A percentile compares a stretch with the other conserved stretches of the same genome.
These are phyloP conservation scores for Tricholoma furcatifolium DNA, from an alignment of 768 basidiomycete genomes.

Conservation along the genomic window DNA sequence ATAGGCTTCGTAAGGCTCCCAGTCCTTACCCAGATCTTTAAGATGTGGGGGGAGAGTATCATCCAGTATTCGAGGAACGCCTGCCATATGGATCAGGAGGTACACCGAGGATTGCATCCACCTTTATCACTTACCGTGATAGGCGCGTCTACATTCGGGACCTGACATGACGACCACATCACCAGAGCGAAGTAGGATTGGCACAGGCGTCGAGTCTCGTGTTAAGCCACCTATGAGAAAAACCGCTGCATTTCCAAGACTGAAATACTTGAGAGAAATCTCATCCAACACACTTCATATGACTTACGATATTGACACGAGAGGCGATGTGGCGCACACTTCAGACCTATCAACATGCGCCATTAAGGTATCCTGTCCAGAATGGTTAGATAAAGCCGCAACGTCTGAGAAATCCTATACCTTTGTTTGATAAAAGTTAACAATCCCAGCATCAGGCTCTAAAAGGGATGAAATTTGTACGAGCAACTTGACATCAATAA, in stretches of 20 bases:
- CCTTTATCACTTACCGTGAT: slow-evolving; percentile 69
- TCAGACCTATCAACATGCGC: slow-evolving; percentile 98
- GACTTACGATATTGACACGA: slow-evolving; percentile 90
- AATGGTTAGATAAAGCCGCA: too few species aligned
- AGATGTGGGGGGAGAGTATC: slow-evolving; percentile 71
- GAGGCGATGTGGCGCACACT: slow-evolving; percentile 85
- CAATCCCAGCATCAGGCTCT: slow-evolving; percentile 97
- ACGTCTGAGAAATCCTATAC: slow-evolving; percentile 17
- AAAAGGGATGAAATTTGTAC: slow-evolving; percentile 1
- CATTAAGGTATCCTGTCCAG: slow-evolving; percentile 85
- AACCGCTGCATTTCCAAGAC: slow-evolving; percentile 84
- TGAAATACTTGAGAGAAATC: slow-evolving; percentile 25
- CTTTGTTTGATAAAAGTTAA: slow-evolving; percentile 91
- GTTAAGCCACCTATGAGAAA: slow-evolving; percentile 89
- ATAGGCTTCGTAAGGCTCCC: slow-evolving; percentile 65
- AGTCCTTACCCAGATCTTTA: slow-evolving; percentile 38
- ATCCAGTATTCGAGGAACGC: slow-evolving; percentile 87
- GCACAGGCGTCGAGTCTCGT: slow-evolving; percentile 70
- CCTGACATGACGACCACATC: slow-evolving; percentile 95
- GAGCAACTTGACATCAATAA: not conserved
- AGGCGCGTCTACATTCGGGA: slow-evolving; percentile 78
- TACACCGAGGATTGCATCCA: not conserved
- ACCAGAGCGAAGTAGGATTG: slow-evolving; percentile 87
- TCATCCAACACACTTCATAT: not conserved
- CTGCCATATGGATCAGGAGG: slow-evolving; percentile 30